phyloP scores from a whole-genome alignment of 768 basidiomycete genomes.

The Roridomyces roridus region DNA sequence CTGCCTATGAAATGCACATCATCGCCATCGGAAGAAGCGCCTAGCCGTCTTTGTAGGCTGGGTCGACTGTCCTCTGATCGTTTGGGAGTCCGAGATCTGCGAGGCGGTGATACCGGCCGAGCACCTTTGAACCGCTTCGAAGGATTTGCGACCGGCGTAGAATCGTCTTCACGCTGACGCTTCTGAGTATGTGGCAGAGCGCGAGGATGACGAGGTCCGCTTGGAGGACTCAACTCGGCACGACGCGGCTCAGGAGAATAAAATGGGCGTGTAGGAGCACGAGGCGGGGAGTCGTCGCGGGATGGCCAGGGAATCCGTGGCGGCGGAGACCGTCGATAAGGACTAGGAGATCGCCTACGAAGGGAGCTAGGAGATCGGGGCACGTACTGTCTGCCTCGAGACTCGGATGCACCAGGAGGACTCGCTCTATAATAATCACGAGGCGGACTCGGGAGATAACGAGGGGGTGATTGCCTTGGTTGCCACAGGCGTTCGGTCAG shows the following conservation, averaged over 20 bases:
- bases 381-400: too few species aligned
- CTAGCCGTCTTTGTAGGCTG: conserved; percentile 17
- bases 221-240: conserved; percentile 8
- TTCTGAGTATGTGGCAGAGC: conserved; percentile 8
- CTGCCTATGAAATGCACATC: not conserved
- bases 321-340: not conserved
- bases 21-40: not conserved
- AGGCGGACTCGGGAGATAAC: not conserved
- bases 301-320: not conserved
- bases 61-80: conserved; percentile 2
- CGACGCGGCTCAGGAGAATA: conserved; percentile 1
- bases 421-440: conserved; percentile 9
- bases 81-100: not conserved
- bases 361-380: too few species aligned
- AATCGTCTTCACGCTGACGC: conserved; percentile 21
- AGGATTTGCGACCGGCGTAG: conserved; percentile 1
- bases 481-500: not conserved
- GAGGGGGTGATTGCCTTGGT: not conserved
- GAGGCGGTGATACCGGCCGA: not conserved
- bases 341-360: not conserved
- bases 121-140: conserved; percentile 20
- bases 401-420: too few species aligned
- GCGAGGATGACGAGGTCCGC: conserved; percentile 11
- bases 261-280: not conserved
- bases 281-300: not conserved